A percentile compares a stretch with the other conserved stretches of the same genome.
These are phyloP conservation scores for Blumeria graminis DNA, from an alignment of 2,329 filamentous ascomycete genomes.

Conservation along the genomic window DNA sequence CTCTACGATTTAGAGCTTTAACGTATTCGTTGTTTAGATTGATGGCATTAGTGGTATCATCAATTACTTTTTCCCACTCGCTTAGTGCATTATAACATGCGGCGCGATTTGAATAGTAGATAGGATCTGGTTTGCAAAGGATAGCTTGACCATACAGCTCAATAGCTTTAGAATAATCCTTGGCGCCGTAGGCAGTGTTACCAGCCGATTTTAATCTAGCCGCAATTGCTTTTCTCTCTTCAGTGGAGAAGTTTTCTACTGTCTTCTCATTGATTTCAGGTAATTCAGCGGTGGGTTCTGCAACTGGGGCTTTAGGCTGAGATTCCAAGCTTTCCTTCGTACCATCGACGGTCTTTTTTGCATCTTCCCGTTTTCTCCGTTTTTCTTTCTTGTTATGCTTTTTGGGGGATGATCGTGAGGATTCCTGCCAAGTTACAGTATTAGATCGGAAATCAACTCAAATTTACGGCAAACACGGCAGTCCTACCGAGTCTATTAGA, in stretches of 20 bases:
- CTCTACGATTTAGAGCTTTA: conserved; percentile 89
- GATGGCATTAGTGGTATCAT: conserved; percentile 88
- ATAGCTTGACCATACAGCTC: conserved; percentile 90
- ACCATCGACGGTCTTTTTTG: conserved; percentile 47
- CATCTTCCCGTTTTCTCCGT: conserved; percentile 63
- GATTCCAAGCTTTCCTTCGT: conserved; percentile 26
- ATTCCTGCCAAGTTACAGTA: no score
- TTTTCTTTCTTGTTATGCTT: conserved; percentile 79
- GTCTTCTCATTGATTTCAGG: conserved; percentile 39
- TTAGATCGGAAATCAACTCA: no score
- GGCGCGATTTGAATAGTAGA: conserved; percentile 97
- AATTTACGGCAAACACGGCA: not conserved
- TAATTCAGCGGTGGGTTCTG: conserved; percentile 39
- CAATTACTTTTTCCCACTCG: conserved; percentile 88
- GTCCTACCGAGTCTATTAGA: conserved; percentile 35
- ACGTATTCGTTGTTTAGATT: conserved; percentile 87
- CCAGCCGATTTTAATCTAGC: conserved; percentile 83
- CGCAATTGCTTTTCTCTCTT: conserved; percentile 69
- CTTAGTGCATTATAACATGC: conserved; percentile 88
- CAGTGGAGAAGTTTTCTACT: conserved; percentile 23
- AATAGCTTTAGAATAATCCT: conserved; percentile 85
- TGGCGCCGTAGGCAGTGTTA: conserved; percentile 87
- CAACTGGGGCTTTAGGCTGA: conserved; percentile 25
- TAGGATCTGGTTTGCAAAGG: conserved; percentile 85
- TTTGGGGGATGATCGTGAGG: conserved; percentile 23